These are phyloP conservation scores for Comarum palustre DNA, from an alignment of 306 rosid species.

Conservation along the genomic window DNA sequence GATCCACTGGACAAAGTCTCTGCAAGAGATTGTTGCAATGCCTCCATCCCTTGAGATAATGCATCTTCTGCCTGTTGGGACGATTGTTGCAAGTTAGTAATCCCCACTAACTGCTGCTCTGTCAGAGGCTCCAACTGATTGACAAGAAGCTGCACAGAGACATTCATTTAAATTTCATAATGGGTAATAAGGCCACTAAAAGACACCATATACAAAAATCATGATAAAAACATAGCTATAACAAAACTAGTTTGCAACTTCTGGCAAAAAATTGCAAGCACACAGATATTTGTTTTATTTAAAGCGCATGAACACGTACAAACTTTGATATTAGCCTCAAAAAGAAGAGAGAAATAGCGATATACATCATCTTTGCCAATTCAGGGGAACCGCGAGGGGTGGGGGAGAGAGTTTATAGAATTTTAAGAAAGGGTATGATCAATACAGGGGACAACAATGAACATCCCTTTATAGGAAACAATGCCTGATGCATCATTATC, in stretches of 20 bases:
- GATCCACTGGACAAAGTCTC: slow-evolving; percentile 79
- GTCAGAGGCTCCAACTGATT: slow-evolving; percentile 92
- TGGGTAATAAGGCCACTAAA: slow-evolving; percentile 2
- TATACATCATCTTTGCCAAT: not conserved
- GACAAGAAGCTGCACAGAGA: slow-evolving; percentile 68
- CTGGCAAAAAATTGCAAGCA: not conserved
- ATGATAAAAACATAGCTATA: not conserved
- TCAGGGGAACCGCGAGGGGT: not conserved
- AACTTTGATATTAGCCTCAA: not conserved
- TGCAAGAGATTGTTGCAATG: slow-evolving; percentile 86
- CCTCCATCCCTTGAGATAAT: slow-evolving; percentile 98
- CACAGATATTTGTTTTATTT: not conserved
- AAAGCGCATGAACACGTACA: not conserved
- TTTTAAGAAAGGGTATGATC: not conserved
- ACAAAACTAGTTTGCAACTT: not conserved
- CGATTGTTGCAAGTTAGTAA: slow-evolving; percentile 85
- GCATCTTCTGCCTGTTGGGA: slow-evolving; percentile 99
- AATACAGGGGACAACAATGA: not conserved
- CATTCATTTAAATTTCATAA: slow-evolving; percentile 7
- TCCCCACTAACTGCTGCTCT: slow-evolving; percentile 80
- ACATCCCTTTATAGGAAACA: not conserved
- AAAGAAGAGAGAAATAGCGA: not conserved
- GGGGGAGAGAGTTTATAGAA: not conserved
- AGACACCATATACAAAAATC: not conserved
- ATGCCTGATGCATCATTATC: not conserved